phyloP scores from a whole-genome alignment of 179 eudicot species.

The Actinidia chinensis region DNA sequence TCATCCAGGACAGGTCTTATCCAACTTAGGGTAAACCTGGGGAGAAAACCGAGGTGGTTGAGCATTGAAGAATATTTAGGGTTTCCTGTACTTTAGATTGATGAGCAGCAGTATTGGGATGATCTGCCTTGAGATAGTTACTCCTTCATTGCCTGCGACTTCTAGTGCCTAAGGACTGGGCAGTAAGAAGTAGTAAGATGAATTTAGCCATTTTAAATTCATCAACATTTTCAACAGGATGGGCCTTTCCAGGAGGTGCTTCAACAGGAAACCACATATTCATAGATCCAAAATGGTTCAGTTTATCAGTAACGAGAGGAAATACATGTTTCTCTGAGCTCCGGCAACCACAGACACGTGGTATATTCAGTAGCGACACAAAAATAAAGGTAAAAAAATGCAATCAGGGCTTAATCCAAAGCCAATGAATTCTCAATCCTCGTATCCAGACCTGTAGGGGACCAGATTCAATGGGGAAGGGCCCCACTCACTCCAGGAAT shows the following conservation, averaged over 20 bases:
- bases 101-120: slow-evolving; percentile 65
- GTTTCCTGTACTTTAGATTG: slow-evolving; percentile 90
- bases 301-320: slow-evolving; percentile 89
- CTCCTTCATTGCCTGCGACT: slow-evolving; percentile 82
- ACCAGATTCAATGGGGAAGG: neutral
- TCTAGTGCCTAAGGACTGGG: slow-evolving; percentile 84
- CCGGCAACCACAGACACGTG: slow-evolving; percentile 45
- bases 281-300: slow-evolving; percentile 94
- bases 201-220: slow-evolving; percentile 92
- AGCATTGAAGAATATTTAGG: slow-evolving; percentile 95
- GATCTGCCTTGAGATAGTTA: slow-evolving; percentile 91
- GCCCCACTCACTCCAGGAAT: neutral
- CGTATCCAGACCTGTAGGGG: neutral
- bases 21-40: slow-evolving; percentile 84
- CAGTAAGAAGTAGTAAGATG: slow-evolving; percentile 84
- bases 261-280: slow-evolving; percentile 89
- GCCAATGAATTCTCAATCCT: neutral
- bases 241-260: slow-evolving; percentile 88
- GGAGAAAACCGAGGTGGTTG: slow-evolving; percentile 86
- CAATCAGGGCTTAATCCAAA: neutral
- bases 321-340: slow-evolving; percentile 87
- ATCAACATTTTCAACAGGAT: slow-evolving; percentile 92
- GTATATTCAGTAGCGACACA: slow-evolving; percentile 14
- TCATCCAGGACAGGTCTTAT: slow-evolving; percentile 85
- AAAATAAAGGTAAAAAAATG: neutral